Conservation (phyloP, 768 basidiomycete genomes). For the Leccinum olivaceopallidum region DNA sequence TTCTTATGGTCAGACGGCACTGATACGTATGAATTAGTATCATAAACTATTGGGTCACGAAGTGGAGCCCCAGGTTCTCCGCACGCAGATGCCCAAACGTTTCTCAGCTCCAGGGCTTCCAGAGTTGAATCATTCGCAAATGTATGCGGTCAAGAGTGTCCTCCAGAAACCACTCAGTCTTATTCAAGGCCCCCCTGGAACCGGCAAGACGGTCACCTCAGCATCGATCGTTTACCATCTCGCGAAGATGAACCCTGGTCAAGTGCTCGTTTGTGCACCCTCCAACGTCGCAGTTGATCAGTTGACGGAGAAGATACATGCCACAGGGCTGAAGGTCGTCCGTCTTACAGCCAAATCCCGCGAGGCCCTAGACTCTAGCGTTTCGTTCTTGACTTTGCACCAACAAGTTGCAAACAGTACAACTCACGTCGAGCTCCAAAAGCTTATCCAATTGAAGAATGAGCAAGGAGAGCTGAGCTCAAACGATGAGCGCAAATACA, state of each 20-base stretch:
- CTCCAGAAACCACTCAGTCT: constrained; percentile 96
- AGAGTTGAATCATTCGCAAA: constrained; percentile 98
- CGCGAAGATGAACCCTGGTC: constrained; percentile 99
- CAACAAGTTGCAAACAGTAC: constrained; percentile 97
- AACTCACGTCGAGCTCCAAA: constrained; percentile 95
- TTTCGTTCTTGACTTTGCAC: constrained; percentile 92
- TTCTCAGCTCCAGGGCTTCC: constrained; percentile 98
- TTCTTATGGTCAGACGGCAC: not conserved
- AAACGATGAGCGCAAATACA: constrained; percentile 97
- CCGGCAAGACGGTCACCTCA: constrained; percentile 98
- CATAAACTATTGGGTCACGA: constrained; percentile 99
- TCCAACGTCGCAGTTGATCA: constrained; percentile 99
- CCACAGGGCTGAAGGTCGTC: constrained; percentile 98
- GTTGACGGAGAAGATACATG: constrained; percentile 97
- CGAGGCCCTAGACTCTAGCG: constrained; percentile 95
- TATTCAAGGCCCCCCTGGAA: constrained; percentile 98
- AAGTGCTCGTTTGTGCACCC: constrained; percentile 97
- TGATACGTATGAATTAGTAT: constrained; percentile 56
- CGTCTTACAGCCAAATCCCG: constrained; percentile 97
- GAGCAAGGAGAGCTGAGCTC: constrained; percentile 97
- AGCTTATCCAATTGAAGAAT: constrained; percentile 95
- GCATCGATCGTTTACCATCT: constrained; percentile 99
- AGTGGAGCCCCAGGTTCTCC: constrained; percentile 88
- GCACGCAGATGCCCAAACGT: constrained; percentile 93
- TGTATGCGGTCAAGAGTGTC: constrained; percentile 99